Conservation (phyloP, 257 asterid genomes). For the Scutellaria minor region DNA sequence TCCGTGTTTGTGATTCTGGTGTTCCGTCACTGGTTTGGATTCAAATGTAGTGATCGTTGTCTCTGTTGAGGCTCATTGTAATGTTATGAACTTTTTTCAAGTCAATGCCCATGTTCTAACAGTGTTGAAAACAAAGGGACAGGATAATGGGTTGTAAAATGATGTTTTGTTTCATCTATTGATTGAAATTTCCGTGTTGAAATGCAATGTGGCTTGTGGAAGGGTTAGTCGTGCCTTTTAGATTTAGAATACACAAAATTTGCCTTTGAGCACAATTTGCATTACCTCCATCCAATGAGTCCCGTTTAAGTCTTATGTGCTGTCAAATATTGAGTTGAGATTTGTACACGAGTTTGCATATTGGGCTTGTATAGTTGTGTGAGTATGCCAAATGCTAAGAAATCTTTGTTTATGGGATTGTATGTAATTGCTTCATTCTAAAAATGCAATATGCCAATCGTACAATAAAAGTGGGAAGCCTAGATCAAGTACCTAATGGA, state of each 20-base stretch:
- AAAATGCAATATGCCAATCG: not conserved
- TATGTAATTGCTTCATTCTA: slow-evolving; percentile 6
- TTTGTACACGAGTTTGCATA: not conserved
- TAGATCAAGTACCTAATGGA: slow-evolving; percentile 9
- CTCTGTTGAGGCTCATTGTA: slow-evolving; percentile 8
- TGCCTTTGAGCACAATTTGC: not conserved
- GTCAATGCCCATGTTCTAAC: slow-evolving; percentile 23
- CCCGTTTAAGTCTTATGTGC: not conserved
- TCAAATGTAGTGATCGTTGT: slow-evolving; percentile 11
- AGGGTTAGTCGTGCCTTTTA: slow-evolving; percentile 4
- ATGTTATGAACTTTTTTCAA: not conserved
- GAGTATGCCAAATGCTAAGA: not conserved
- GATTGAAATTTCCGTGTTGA: not conserved
- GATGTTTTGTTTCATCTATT: not conserved
- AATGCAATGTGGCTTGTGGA: slow-evolving; percentile 7
- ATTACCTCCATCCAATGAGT: slow-evolving; percentile 3
- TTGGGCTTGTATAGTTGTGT: not conserved
- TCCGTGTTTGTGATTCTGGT: slow-evolving; percentile 28
- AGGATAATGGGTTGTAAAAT: not conserved
- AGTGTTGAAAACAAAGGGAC: slow-evolving; percentile 7
- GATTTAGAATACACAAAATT: not conserved
- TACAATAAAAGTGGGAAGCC: not conserved
- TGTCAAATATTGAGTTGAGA: not conserved
- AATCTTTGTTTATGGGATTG: not conserved
- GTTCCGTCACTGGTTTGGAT: slow-evolving; percentile 27